phyloP scores from a whole-genome alignment of 176 grass and related monocot species.

The Areca catechu region DNA sequence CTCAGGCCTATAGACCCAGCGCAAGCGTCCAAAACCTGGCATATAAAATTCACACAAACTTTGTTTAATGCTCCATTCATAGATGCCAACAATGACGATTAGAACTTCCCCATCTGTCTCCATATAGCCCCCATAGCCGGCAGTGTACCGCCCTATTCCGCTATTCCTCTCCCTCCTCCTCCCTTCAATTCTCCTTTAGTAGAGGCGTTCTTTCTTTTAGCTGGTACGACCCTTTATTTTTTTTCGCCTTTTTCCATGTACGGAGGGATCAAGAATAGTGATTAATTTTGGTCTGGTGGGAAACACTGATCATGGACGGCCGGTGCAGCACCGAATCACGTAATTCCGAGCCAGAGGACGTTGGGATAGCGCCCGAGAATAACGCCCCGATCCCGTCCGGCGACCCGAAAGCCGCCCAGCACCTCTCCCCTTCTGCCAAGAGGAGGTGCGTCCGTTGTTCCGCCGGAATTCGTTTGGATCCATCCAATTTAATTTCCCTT shows the following conservation, averaged over 20 bases:
- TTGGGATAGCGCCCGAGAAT: slow-evolving; percentile 19
- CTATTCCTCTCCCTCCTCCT: too few relatives aligned
- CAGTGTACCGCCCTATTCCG: too few relatives aligned
- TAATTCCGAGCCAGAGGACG: slow-evolving; percentile 57
- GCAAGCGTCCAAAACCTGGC: too few relatives aligned
- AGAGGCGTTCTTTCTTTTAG: too few relatives aligned
- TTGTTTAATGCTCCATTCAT: too few relatives aligned
- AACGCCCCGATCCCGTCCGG: slow-evolving; percentile 3
- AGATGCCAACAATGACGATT: too few relatives aligned
- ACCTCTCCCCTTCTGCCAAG: slow-evolving; percentile 48
- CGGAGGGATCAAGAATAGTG: too few relatives aligned
- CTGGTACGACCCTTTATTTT: too few relatives aligned
- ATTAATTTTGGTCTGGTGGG: neutral
- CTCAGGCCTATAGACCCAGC: too few relatives aligned
- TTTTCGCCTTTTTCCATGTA: too few relatives aligned
- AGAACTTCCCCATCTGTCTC: slow-evolving; percentile 27
- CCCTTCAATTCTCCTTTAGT: neutral
- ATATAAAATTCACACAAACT: too few relatives aligned
- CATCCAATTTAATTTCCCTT: neutral
- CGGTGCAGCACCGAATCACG: slow-evolving; percentile 54
- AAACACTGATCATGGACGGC: slow-evolving; percentile 21
- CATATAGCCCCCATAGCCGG: slow-evolving; percentile 20
- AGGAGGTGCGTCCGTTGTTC: slow-evolving; percentile 42
- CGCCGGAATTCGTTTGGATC: too few relatives aligned
- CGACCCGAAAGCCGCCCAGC: slow-evolving; percentile 24